Evolutionary conservation across 2,329 filamentous ascomycete genomes (phyloP).

Genomic region (Cytospora paraplurivora): DNA sequence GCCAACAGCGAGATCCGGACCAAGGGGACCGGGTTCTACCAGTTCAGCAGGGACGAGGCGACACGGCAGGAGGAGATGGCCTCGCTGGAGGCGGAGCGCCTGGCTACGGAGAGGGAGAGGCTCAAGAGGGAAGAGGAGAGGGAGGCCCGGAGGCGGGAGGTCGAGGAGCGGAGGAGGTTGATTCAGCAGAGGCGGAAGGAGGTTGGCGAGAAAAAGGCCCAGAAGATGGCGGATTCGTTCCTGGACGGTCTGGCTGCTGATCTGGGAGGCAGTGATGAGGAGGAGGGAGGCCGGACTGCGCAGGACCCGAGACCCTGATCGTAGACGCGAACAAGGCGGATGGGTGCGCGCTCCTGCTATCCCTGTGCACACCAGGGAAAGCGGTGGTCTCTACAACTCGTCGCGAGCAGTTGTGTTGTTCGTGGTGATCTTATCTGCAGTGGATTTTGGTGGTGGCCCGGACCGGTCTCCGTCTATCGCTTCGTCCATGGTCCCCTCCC

Average conservation of each 20-base stretch:
- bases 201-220: conserved; percentile 62
- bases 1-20: conserved; percentile 79
- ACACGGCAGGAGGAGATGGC: conserved; percentile 72
- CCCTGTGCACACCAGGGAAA: neutral
- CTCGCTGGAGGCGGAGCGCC: conserved; percentile 65
- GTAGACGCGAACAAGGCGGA: neutral
- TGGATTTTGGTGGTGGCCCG: neutral
- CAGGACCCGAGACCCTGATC: neutral
- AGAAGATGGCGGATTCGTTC: conserved; percentile 73
- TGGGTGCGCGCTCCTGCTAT: neutral
- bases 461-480: neutral
- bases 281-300: neutral
- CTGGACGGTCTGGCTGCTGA: conserved; percentile 57
- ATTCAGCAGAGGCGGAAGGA: conserved; percentile 56
- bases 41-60: conserved; percentile 78
- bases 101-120: conserved; percentile 67
- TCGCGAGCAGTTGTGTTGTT: neutral
- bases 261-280: conserved; percentile 29
- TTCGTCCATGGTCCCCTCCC: neutral
- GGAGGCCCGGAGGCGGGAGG: conserved; percentile 60
- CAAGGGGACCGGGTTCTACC: conserved; percentile 89
- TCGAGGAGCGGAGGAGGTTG: conserved; percentile 64
- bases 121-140: conserved; percentile 57
- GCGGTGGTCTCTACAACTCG: neutral
- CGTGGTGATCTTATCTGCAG: neutral